These are phyloP conservation scores for Lanmaoa pseudosensibilis DNA, from an alignment of 768 basidiomycete species.

Conservation along the genomic window DNA sequence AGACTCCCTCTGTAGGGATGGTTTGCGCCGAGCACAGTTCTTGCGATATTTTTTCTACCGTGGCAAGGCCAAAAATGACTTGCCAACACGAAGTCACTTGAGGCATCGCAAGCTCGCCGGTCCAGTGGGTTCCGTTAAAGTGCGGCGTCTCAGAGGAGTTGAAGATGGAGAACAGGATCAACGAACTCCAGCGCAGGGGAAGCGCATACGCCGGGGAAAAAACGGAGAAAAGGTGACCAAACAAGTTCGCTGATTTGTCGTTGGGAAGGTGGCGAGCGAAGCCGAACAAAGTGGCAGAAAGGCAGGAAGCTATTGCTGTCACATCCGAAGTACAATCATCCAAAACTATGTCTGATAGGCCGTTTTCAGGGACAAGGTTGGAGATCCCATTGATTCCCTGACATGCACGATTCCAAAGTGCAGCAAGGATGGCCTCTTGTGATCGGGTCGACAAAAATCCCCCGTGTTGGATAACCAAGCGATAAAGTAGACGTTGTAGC, in stretches of 20 bases:
- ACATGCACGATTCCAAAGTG: slow-evolving; percentile 37
- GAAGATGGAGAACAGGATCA: slow-evolving; percentile 40
- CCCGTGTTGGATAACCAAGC: slow-evolving; percentile 34
- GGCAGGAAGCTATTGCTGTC: slow-evolving; percentile 12
- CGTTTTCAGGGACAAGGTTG: background rate
- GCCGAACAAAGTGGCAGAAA: slow-evolving; percentile 16
- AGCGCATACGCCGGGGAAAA: slow-evolving; percentile 34
- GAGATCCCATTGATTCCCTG: background rate
- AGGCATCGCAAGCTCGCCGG: slow-evolving; percentile 4
- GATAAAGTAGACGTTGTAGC: slow-evolving; percentile 44
- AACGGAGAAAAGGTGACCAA: slow-evolving; percentile 10
- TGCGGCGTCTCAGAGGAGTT: slow-evolving; percentile 5
- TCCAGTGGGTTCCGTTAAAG: background rate
- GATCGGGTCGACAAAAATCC: slow-evolving; percentile 24
- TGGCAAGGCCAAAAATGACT: slow-evolving; percentile 42
- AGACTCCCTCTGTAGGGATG: slow-evolving; percentile 13
- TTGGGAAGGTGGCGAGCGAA: background rate
- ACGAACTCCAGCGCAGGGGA: slow-evolving; percentile 43
- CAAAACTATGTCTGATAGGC: background rate
- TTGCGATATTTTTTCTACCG: slow-evolving; percentile 34
- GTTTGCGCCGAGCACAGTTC: background rate
- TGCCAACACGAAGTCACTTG: slow-evolving; percentile 36
- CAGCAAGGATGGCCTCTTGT: slow-evolving; percentile 37
- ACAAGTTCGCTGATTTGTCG: background rate
- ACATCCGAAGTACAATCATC: slow-evolving; percentile 4